Base-by-base conservation (phyloP, 345 rosid genomes). In the Moricandia moricandioides region DNA sequence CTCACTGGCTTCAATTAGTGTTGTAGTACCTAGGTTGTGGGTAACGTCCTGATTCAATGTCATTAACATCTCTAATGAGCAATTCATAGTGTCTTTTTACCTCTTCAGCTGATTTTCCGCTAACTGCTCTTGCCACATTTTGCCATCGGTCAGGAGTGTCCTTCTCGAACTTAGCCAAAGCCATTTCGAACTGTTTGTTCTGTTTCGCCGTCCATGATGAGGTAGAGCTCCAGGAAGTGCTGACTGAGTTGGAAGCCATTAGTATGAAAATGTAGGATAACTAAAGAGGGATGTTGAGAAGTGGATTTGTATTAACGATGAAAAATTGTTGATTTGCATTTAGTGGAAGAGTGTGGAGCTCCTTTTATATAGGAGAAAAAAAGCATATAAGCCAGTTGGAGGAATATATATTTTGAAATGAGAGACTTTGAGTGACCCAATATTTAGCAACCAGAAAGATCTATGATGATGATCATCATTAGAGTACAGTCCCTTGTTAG, bases 131-230 rank as follows among this genome's bases (percentile, higher is more conserved):
- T 49, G 96, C 97, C 11, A 93, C 81, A 73, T 93, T 91, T 58
- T 85, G 91, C 98, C 98, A 93, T 34, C 98, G 89, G 56, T 89
- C 97, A 2, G 98, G 91, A 8, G 97, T 88, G 80, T 93, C 98
- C 79, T 81, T 82, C 61, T 93, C 97, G 21, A 80, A 86, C 13
- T 52, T 62, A 61, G 96, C 98, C 59, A 91, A 77, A 12, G 96
- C 98, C 82, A 63, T 82, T 82, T 93, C 98, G 71, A 93, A 93
- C 17, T 69, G 59, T 59, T 93, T 93, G 88, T 91, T 88, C 34
- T 91, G 96, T 78, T 82, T 87, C 0, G 85, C 67, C 26, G 97
- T 91, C 98, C 82, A 79, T 26, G 74, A 73, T 0, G 78, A 78
- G 78, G 2, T 68, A 0, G 78, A 69, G 67, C 66, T 72, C 18